phyloP scores from a whole-genome alignment of 371 early-diverging fungal genomes.

The Mucor plumbeus region DNA sequence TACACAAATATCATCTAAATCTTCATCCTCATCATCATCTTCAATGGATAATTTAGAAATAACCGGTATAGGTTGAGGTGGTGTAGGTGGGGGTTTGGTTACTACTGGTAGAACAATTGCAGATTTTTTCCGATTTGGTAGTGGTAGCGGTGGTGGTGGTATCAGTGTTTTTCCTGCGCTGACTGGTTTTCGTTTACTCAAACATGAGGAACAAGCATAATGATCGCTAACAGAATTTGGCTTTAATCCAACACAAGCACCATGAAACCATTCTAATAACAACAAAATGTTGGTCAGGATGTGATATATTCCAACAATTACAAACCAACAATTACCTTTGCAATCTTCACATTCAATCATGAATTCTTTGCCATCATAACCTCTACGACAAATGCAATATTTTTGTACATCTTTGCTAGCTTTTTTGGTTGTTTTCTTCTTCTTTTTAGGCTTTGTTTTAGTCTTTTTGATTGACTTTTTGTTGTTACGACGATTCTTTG shows the following conservation, averaged over 20 bases:
- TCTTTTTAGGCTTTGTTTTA: slow-evolving; percentile 22
- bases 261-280: slow-evolving; percentile 77
- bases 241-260: slow-evolving; percentile 67
- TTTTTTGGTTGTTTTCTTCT: slow-evolving; percentile 30
- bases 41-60: slow-evolving; percentile 17
- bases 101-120: slow-evolving; percentile 13
- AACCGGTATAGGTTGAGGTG: slow-evolving; percentile 14
- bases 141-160: slow-evolving; percentile 7
- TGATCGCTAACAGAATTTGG: slow-evolving; percentile 56
- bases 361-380: slow-evolving; percentile 73
- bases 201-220: slow-evolving; percentile 57
- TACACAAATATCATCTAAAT: slow-evolving; percentile 62
- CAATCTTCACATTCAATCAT: slow-evolving; percentile 84
- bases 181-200: slow-evolving; percentile 18
- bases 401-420: slow-evolving; percentile 29
- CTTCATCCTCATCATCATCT: slow-evolving; percentile 48
- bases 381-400: slow-evolving; percentile 62
- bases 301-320: background rate
- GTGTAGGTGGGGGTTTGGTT: slow-evolving; percentile 9
- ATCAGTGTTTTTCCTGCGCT: slow-evolving; percentile 14
- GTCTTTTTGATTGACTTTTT: slow-evolving; percentile 16
- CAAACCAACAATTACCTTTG: slow-evolving; percentile 37
- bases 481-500: background rate
- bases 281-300: background rate
- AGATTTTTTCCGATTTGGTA: slow-evolving; percentile 9